Conservation (phyloP, 164 flowering plant genomes). For the Houttuynia cordata region DNA sequence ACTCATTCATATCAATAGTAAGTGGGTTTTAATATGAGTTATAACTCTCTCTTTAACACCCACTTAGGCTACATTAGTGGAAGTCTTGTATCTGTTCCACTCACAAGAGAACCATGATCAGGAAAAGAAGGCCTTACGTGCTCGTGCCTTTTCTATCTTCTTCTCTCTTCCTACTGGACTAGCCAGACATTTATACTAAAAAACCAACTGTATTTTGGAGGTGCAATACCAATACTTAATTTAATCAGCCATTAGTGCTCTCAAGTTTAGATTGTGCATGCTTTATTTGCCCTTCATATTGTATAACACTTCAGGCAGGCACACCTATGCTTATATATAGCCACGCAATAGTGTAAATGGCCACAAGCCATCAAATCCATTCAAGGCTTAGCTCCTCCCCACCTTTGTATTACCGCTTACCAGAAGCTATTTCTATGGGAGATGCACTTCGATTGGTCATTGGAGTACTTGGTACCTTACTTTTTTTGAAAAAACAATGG, state of each 20-base stretch:
- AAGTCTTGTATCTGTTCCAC: slow-evolving; percentile 21
- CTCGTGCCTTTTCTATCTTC: neutral
- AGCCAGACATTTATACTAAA: neutral
- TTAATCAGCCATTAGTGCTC: neutral
- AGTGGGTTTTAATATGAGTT: too few relatives aligned
- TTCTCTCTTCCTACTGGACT: neutral
- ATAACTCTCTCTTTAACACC: too few relatives aligned
- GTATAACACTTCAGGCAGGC: neutral
- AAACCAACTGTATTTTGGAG: neutral
- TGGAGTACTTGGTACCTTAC: slow-evolving; percentile 33
- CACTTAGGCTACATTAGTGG: too few relatives aligned
- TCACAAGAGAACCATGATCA: slow-evolving; percentile 8
- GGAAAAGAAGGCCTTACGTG: neutral
- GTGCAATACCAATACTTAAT: neutral
- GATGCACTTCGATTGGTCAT: slow-evolving; percentile 23
- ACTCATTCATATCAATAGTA: too few relatives aligned
- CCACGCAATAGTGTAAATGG: neutral
- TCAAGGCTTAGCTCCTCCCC: neutral
- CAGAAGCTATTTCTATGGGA: slow-evolving; percentile 19
- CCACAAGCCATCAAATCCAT: neutral
- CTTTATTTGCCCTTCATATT: neutral
- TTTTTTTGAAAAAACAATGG: neutral
- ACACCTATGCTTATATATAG: too few relatives aligned
- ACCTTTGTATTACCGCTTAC: neutral
- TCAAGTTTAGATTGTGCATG: neutral